Evolutionary conservation across 2,329 filamentous ascomycete genomes (phyloP), one percentile per base, ranked within the genome.

Genomic region (Aspergillus caelatus): DNA sequence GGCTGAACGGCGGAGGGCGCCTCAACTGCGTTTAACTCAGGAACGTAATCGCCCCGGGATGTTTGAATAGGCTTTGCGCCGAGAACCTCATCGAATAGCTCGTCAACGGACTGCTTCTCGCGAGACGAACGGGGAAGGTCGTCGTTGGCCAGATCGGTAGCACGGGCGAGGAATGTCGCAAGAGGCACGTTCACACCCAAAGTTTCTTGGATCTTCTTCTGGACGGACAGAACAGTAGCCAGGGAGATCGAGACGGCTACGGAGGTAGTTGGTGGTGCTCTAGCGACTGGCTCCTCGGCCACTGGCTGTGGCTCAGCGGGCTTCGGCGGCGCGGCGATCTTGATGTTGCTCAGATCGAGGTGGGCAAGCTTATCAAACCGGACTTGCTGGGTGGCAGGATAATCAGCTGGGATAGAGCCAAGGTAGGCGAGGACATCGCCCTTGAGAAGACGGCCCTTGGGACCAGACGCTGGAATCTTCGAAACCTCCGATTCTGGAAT

Each of bases 301-400:
- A 70, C 67, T 50, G 82, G 80, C 58, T 77, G 69, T 57, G 71
- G 66, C 62, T 69, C 70, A 61, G 68, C 61, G 16, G 74, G 67
- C 26, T 75, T 69, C 28, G 75, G 74, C 19, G 80, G 71, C n/a
- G 78, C 71, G 55, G 89, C 90, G 63, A 94, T 81, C 83, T 96
- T 96, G 83, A 98, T 94, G 83, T 98, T 97, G 83, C 91, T 95
- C 28, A 99, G 88, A 77, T 99, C 94, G 59, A 99, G 88, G 78
- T 96, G 93, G 48, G 87, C 83, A 56, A 95, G 87, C 78, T 93
- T 90, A 64, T 87, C 84, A 74, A 96, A 89, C 58, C 88, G 88
- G 62, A 86, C 82, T 61, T 91, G 91, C 70, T 93, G 85, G 65
- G 88, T 83, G 26, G 87, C 85, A 2, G 94, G 91, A 69, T 92